Conservation (phyloP, 345 rosid genomes). For the Zanthoxylum bungeanum region DNA sequence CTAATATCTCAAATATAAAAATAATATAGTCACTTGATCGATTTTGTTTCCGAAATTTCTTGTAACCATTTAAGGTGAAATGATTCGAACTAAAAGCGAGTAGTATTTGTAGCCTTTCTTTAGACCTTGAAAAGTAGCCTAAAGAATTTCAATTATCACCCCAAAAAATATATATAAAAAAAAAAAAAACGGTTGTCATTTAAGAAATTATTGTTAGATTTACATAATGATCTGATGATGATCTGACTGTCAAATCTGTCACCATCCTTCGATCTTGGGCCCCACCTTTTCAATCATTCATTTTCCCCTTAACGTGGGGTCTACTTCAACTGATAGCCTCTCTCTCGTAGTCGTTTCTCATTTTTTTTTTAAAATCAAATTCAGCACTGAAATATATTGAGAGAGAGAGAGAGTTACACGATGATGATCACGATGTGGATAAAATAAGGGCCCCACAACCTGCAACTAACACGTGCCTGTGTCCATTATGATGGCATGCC, state of each 20-base stretch:
- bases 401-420: not conserved
- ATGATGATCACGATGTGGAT: slow-evolving; percentile 10
- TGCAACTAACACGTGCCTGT: slow-evolving; percentile 54
- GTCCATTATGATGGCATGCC: slow-evolving; percentile 45
- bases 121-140: too few species aligned
- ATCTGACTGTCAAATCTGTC: slow-evolving; percentile 14
- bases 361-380: not conserved
- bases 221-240: not conserved
- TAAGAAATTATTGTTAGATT: not conserved
- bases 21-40: too few species aligned
- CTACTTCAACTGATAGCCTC: slow-evolving; percentile 1
- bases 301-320: not conserved
- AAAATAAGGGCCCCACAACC: slow-evolving; percentile 23
- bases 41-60: too few species aligned
- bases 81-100: too few species aligned
- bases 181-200: too few species aligned
- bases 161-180: too few species aligned
- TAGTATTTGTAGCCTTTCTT: too few species aligned
- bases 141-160: too few species aligned
- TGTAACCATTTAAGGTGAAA: too few species aligned
- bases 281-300: slow-evolving; percentile 5
- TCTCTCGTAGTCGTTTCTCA: not conserved
- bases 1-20: too few species aligned
- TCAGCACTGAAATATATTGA: slow-evolving; percentile 25
- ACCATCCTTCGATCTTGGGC: not conserved